phyloP scores from a whole-genome alignment of 257 asterid species.

The Anisodus acutangulus region DNA sequence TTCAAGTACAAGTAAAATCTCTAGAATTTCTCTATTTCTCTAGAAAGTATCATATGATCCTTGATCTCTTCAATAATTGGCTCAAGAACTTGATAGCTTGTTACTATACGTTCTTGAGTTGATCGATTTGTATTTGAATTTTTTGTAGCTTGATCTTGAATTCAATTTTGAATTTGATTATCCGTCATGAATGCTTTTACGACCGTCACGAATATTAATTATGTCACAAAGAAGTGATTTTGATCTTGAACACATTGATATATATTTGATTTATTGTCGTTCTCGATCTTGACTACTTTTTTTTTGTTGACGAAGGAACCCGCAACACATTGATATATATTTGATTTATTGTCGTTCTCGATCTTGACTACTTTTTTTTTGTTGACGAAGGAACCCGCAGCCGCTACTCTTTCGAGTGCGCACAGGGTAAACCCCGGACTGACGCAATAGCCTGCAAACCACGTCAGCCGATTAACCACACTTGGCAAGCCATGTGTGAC shows the following conservation, averaged over 20 bases:
- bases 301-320: no score
- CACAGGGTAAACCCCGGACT: no score
- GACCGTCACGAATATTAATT: not conserved
- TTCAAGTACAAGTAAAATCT: not conserved
- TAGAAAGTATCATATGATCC: not conserved
- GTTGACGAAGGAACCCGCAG: no score
- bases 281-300: no score
- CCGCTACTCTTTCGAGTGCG: no score
- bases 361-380: no score
- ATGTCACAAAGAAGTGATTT: not conserved
- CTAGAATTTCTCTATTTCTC: not conserved
- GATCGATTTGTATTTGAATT: not conserved
- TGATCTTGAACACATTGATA: not conserved
- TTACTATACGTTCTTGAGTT: not conserved
- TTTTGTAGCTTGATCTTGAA: not conserved
- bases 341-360: no score
- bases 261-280: no score
- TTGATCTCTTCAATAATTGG: not conserved
- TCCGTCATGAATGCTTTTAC: not conserved
- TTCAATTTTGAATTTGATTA: not conserved
- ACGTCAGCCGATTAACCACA: no score
- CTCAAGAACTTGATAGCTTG: not conserved
- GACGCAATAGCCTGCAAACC: no score
- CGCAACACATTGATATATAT: no score
- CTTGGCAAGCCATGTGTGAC: no score